Evolutionary conservation across 1,284 basidiomycete genomes (phyloP).

Genomic region (Chiua sp.): DNA sequence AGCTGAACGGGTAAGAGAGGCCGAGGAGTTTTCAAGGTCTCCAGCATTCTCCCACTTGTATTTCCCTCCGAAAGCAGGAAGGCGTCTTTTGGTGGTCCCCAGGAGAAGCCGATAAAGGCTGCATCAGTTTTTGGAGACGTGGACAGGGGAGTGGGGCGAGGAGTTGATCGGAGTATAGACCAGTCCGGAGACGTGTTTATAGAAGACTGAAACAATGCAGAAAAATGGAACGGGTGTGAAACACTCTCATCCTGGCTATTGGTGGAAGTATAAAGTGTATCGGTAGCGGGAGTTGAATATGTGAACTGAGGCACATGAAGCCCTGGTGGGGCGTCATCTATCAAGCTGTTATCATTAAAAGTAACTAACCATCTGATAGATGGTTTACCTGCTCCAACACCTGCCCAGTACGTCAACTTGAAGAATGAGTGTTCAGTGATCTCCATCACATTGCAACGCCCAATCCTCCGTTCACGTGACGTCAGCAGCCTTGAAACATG

Average conservation of each 20-base stretch:
- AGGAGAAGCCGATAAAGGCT: conserved; percentile 82
- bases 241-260: conserved; percentile 36
- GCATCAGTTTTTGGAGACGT: conserved; percentile 32
- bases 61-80: conserved; percentile 44
- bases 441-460: conserved; percentile 60
- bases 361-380: neutral
- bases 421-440: conserved; percentile 75
- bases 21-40: conserved; percentile 26
- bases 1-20: conserved; percentile 25
- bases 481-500: conserved; percentile 60
- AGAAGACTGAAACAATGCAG: conserved; percentile 74
- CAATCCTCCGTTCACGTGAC: conserved; percentile 66
- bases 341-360: conserved; percentile 7
- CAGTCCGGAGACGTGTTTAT: conserved; percentile 49
- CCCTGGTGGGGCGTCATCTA: conserved; percentile 50
- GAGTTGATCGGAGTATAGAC: conserved; percentile 48
- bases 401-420: conserved; percentile 57
- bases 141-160: conserved; percentile 19
- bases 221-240: conserved; percentile 72
- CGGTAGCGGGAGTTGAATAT: conserved; percentile 45
- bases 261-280: conserved; percentile 17
- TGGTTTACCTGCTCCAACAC: conserved; percentile 51
- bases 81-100: conserved; percentile 73
- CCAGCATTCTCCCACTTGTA: conserved; percentile 2
- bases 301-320: conserved; percentile 67